Evolutionary conservation across 2,329 filamentous ascomycete genomes (phyloP).

Genomic region (Talaromyces pinophilus): DNA sequence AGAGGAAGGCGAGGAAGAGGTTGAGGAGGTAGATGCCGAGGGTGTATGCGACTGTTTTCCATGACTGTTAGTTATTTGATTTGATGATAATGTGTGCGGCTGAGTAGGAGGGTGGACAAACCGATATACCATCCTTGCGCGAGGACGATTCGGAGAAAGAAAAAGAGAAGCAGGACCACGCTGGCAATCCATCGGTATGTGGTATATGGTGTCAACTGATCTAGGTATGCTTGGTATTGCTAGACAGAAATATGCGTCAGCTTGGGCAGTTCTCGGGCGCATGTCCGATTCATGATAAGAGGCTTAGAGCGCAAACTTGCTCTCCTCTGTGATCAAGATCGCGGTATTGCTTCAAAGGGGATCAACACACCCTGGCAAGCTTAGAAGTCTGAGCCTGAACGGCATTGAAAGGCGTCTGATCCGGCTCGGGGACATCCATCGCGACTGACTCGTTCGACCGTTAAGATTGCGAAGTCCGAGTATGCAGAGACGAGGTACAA

Average conservation of each 20-base stretch:
- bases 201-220: constrained; percentile 87
- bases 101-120: constrained; percentile 46
- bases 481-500: not conserved
- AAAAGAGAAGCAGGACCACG: constrained; percentile 70
- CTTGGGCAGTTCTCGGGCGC: not conserved
- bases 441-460: constrained; percentile 26
- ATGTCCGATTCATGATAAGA: not conserved
- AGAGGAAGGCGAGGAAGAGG: constrained; percentile 96
- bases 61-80: constrained; percentile 4
- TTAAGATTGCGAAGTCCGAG: not conserved
- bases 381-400: constrained; percentile 76
- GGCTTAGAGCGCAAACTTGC: not conserved
- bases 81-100: not conserved
- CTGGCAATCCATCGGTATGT: constrained; percentile 89
- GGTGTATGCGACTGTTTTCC: constrained; percentile 78
- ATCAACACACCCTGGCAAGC: constrained; percentile 43
- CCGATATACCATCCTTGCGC: constrained; percentile 99
- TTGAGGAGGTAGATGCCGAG: constrained; percentile 98
- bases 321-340: not conserved
- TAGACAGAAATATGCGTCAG: constrained; percentile 42
- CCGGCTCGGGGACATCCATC: constrained; percentile 86
- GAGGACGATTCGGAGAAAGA: constrained; percentile 85
- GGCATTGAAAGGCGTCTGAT: constrained; percentile 87
- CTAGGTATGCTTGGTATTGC: constrained; percentile 92
- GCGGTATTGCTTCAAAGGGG: not conserved